A percentile compares a stretch with the other conserved stretches of the same genome.
These are phyloP conservation scores for Aspergillus sp. DNA, from an alignment of 2,329 filamentous ascomycete species.

Conservation along the genomic window DNA sequence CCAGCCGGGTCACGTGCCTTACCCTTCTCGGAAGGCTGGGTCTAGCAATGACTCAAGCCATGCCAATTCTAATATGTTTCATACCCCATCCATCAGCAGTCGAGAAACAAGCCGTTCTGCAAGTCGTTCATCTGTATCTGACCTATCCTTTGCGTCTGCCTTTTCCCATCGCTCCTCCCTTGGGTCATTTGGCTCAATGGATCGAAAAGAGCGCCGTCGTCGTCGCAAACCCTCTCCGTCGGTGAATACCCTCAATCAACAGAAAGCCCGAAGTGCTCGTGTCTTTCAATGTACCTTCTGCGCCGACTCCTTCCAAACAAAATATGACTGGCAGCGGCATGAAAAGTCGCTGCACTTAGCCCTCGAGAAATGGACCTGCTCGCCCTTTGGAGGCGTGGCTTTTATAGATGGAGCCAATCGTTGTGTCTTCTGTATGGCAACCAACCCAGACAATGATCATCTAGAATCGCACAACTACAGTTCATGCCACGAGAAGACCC, in stretches of 20 bases:
- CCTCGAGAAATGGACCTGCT: slow-evolving; percentile 60
- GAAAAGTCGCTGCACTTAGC: slow-evolving; percentile 59
- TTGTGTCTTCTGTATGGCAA: slow-evolving; percentile 59
- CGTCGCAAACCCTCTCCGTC: slow-evolving; percentile 50
- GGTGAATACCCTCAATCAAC: slow-evolving; percentile 39
- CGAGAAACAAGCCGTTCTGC: slow-evolving; percentile 55
- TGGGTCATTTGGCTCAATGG: slow-evolving; percentile 57
- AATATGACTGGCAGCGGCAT: slow-evolving; percentile 61
- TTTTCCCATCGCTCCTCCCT: slow-evolving; percentile 57
- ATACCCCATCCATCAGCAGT: slow-evolving; percentile 54
- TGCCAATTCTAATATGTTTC: slow-evolving; percentile 52
- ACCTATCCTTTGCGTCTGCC: slow-evolving; percentile 55
- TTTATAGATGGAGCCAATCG: slow-evolving; percentile 50
- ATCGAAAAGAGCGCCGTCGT: slow-evolving; percentile 59
- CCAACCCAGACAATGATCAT: slow-evolving; percentile 56
- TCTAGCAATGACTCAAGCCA: slow-evolving; percentile 55
- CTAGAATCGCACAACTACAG: slow-evolving; percentile 60
- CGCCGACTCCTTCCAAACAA: slow-evolving; percentile 56
- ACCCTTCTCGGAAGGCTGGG: slow-evolving; percentile 38
- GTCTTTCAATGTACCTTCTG: slow-evolving; percentile 61
- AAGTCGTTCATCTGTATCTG: slow-evolving; percentile 53
- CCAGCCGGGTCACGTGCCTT: slow-evolving; percentile 33
- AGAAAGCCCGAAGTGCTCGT: slow-evolving; percentile 43
- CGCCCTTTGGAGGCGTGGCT: slow-evolving; percentile 56
- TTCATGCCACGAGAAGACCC: slow-evolving; percentile 60